Conservation (phyloP, 768 basidiomycete genomes). For the Fomitopsis pulvina region DNA sequence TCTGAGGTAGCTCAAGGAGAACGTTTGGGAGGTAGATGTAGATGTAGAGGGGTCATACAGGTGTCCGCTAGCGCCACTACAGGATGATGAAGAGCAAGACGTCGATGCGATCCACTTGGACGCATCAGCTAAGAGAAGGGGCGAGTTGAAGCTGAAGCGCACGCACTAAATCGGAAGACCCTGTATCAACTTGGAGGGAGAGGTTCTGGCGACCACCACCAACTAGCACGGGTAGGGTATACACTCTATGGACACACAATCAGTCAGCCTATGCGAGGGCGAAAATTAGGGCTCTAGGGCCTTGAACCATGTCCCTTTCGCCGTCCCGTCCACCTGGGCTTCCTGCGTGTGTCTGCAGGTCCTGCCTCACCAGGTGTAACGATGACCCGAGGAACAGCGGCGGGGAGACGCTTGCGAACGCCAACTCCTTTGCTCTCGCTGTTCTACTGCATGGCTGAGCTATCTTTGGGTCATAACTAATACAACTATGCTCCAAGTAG, state of each 20-base stretch:
- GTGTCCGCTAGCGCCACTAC: constrained; percentile 37
- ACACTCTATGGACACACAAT: constrained; percentile 40
- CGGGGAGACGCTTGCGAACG: too few relatives aligned
- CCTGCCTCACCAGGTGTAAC: too few relatives aligned
- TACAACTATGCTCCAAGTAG: too few relatives aligned
- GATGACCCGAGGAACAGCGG: too few relatives aligned
- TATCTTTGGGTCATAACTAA: too few relatives aligned
- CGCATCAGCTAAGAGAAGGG: background rate
- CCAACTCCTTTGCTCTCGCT: too few relatives aligned
- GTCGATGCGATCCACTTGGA: constrained; percentile 69
- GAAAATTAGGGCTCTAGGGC: too few relatives aligned
- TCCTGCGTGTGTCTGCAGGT: too few relatives aligned
- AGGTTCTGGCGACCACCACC: constrained; percentile 43
- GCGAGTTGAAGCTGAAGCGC: background rate
- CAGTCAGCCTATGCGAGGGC: too few relatives aligned
- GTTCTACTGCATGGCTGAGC: too few relatives aligned
- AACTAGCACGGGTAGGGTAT: constrained; percentile 54
- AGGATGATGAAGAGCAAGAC: constrained; percentile 51
- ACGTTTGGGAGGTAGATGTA: constrained; percentile 32
- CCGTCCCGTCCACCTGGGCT: too few relatives aligned
- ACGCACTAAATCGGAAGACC: constrained; percentile 74
- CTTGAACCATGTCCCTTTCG: too few relatives aligned
- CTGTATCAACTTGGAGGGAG: constrained; percentile 72
- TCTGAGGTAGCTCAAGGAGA: constrained; percentile 52
- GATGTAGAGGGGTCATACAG: constrained; percentile 53